Base-by-base conservation (phyloP, 257 asterid genomes). In the Craterostigma plantagineum region DNA sequence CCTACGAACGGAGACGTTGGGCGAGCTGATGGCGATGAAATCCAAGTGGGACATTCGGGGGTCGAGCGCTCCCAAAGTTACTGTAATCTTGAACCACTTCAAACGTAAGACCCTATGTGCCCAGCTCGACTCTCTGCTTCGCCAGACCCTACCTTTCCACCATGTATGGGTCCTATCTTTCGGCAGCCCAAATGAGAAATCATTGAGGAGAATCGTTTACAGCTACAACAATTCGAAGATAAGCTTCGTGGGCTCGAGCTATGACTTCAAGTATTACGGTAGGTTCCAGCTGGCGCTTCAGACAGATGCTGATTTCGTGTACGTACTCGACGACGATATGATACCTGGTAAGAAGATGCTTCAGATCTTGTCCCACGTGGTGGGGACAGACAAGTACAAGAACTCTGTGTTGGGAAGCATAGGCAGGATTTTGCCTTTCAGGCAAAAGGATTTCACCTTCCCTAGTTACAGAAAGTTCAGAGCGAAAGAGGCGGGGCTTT, bases 261-360 rank as follows among this genome's bases (percentile, higher is more conserved):
- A 77, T 45, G 98, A 79, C 50, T 90, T 90, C 40, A 83, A 90
- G 59, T 90, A 90, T 69, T 90, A 79, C 17, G 98, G 98, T 4
- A 71, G 98, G 16, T 83, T 90, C 46, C 95, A 90, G 37, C 65
- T 90, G 87, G 95, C 98, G 0, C 50, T 90, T 34, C 95, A 90
- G 46, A 90, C 95, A 0, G 95, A 90, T 15, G 75, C 77, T 0
- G 95, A 90, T 16, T 68, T 90, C 0, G 92, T 83, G 0, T 90
- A 90, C 43, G 75, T 90, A 5, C 61, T 83, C 0, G 98, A 90
- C 27, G 98, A 83, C 42, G 98, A 90, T 18, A 83, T 90, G 98
- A 83, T 90, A 14, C 98, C 95, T 0, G 98, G 98, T 0, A 68
- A 10, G 33, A 83, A 77, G 27, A 79, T 90, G 95, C 50, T 83